Evolutionary conservation across 306 rosid species (phyloP).

Genomic region (Quercus alba): DNA sequence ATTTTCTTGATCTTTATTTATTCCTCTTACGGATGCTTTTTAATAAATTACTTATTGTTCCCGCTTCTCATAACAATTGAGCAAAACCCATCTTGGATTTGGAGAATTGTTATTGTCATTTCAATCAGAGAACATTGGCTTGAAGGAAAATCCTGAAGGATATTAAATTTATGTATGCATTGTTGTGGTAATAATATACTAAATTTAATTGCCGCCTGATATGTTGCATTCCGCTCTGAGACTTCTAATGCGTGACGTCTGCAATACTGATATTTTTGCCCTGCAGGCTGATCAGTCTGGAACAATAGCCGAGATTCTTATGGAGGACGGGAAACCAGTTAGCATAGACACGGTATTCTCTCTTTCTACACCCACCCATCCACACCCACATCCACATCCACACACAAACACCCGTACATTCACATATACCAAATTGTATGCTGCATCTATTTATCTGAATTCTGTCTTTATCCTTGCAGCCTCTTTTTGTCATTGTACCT

Average conservation of each 20-base stretch:
- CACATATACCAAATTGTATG: not conserved
- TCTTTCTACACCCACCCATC: not conserved
- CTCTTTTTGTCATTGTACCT: slow-evolving; percentile 66
- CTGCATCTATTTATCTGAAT: slow-evolving; percentile 21
- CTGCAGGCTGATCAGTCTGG: slow-evolving; percentile 88
- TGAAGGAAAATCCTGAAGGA: not conserved
- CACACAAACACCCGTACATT: no score
- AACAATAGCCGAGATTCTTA: slow-evolving; percentile 56
- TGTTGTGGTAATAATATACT: not conserved
- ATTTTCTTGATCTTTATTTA: not conserved
- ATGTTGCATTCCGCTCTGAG: not conserved
- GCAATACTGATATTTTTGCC: slow-evolving; percentile 5
- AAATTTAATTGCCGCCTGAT: not conserved
- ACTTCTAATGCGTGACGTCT: not conserved
- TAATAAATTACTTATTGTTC: not conserved
- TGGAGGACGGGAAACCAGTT: slow-evolving; percentile 75
- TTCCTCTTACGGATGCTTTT: not conserved
- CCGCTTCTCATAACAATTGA: no score
- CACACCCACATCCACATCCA: not conserved
- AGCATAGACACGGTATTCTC: slow-evolving; percentile 68
- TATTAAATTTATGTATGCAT: not conserved
- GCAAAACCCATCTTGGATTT: not conserved
- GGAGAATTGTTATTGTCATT: not conserved
- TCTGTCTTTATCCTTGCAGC: slow-evolving; percentile 43
- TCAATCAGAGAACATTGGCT: not conserved